A percentile compares a stretch with the other conserved stretches of the same genome.
Evolutionary conservation across 2,329 filamentous ascomycete genomes (phyloP).

Genomic region (Ceratocystiopsis brevicomis): DNA sequence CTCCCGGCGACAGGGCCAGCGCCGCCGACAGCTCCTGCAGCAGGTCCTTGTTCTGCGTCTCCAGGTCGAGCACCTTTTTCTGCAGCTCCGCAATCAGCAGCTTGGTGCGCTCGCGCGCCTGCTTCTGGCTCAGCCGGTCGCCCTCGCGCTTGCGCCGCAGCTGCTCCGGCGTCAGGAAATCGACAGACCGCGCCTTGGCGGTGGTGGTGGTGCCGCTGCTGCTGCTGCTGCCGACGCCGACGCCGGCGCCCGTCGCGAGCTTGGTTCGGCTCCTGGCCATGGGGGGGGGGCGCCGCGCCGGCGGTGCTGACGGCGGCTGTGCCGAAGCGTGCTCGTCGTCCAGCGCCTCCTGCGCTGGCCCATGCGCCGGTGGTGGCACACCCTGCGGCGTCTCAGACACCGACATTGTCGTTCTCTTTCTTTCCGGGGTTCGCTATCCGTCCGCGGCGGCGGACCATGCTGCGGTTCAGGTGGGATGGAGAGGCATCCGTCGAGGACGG

Average conservation of each 20-base stretch:
- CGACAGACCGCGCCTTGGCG: neutral
- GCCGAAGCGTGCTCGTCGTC: too few relatives aligned
- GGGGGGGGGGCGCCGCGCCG: too few relatives aligned
- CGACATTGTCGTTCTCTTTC: neutral
- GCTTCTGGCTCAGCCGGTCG: constrained; percentile 1
- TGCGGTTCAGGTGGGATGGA: neutral
- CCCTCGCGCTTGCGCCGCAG: constrained; percentile 3
- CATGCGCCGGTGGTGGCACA: too few relatives aligned
- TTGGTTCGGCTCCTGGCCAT: neutral
- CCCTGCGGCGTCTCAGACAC: neutral
- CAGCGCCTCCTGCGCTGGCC: too few relatives aligned
- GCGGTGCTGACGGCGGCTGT: too few relatives aligned
- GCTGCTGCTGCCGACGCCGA: too few relatives aligned
- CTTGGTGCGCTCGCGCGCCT: constrained; percentile 1
- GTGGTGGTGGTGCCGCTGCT: neutral
- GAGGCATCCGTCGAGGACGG: too few relatives aligned
- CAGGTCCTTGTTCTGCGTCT: neutral
- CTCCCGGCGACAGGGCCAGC: neutral
- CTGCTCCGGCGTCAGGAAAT: constrained; percentile 1
- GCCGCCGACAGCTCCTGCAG: neutral
- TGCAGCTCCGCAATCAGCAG: neutral
- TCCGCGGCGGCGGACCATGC: neutral
- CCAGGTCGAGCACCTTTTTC: neutral
- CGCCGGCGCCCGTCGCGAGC: neutral
- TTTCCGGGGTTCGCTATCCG: neutral